phyloP scores from a whole-genome alignment of 176 grass and related monocot genomes.

The Triticum timopheevii region DNA sequence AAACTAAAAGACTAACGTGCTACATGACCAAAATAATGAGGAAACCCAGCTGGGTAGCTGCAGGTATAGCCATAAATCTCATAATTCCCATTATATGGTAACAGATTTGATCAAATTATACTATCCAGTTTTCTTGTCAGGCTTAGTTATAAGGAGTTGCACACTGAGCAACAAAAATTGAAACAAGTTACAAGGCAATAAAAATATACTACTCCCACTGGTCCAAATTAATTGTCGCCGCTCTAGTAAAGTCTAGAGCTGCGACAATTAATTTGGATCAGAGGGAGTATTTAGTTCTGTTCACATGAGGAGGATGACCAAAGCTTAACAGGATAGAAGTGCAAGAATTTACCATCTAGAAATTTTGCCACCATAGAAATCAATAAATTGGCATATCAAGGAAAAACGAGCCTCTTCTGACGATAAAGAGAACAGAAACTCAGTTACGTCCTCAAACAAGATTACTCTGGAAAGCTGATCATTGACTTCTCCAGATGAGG shows the following conservation, averaged over 20 bases:
- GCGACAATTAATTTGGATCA: no score
- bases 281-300: background rate
- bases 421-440: slow-evolving; percentile 86
- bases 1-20: background rate
- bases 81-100: background rate
- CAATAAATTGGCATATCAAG: slow-evolving; percentile 92
- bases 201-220: background rate
- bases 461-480: slow-evolving; percentile 92
- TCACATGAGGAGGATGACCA: slow-evolving; percentile 1
- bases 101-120: background rate
- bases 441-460: slow-evolving; percentile 88
- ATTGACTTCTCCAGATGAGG: slow-evolving; percentile 50
- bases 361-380: slow-evolving; percentile 90
- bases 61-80: background rate
- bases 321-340: slow-evolving; percentile 5
- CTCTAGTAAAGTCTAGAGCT: no score
- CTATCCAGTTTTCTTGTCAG: background rate
- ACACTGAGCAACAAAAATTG: background rate
- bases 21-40: slow-evolving; percentile 26
- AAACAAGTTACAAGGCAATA: background rate
- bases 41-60: background rate
- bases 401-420: slow-evolving; percentile 85
- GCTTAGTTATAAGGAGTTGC: background rate
- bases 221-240: no score
- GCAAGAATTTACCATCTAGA: slow-evolving; percentile 71